Evolutionary conservation across 192 early-diverging fungal species (phyloP), one percentile per base, ranked within the genome.

Genomic region (Dimargaris verticillata): DNA sequence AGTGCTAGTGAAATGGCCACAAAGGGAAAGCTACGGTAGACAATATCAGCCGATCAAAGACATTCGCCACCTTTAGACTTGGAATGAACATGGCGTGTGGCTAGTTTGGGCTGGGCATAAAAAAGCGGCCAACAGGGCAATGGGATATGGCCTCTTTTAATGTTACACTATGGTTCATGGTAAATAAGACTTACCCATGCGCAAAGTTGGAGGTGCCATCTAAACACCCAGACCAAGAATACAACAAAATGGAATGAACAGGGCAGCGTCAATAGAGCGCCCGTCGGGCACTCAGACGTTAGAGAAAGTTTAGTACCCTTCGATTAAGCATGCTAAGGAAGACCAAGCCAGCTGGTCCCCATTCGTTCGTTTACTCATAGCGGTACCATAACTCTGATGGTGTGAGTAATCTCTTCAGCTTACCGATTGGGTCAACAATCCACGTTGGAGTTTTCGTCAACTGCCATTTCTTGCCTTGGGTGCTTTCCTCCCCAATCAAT

Each of bases 351-450:
- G 44, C 44, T 12, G 44, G 44, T 12, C 44, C 11, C 17, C 11
- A 17, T 12, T 45, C 17, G 9, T 45, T 17, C 44, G 44, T 45
- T 45, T 45, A 12, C 44, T 45, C 17, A 12, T 45, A 45, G 17
- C 10, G 4, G 68, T n/a, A 10, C 22, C 5, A 65, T 17, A n/a
- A 13, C 13, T n/a, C 13, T 17, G 1, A 7, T 49, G 41, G 33
- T 50, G 13, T 60, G 15, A 65, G 20, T 26, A 66, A 42, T 15
- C 15, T n/a, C 22, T 33, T 3, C 24, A 52, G 18, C 61, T 64
- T 61, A 78, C 73, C 83, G 62, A 90, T 81, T 1, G 93, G 93
- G 64, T 96, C 90, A 22, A 94, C 85, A 49, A 92, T 83, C 90
- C 91, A 93, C 0, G 91, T 92, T 14, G 88, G 89, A 17, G 78